phyloP scores from a whole-genome alignment of 108 stramenopile species.

The Skeletonema grethae region DNA sequence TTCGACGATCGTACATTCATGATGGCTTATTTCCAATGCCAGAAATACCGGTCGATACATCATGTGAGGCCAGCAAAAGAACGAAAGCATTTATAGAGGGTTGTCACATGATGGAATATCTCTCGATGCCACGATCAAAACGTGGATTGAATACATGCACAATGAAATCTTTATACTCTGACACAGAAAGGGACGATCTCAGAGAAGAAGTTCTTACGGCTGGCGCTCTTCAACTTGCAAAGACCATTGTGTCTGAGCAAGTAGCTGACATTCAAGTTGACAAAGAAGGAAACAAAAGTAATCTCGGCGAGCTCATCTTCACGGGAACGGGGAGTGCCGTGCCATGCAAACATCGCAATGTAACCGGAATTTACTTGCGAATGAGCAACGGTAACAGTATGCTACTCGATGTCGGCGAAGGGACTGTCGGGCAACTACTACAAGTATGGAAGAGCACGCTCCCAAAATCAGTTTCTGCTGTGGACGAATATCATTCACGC shows the following conservation, averaged over 20 bases:
- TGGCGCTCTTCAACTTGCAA: constrained; percentile 32
- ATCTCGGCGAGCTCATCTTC: constrained; percentile 75
- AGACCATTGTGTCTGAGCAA: constrained; percentile 3
- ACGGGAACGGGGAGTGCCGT: constrained; percentile 97
- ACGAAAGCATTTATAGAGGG: constrained; percentile 36
- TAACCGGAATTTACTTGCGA: constrained; percentile 85
- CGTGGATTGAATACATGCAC: constrained; percentile 37
- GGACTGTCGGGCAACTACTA: constrained; percentile 91
- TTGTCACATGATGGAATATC: constrained; percentile 67
- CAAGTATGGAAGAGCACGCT: constrained; percentile 57
- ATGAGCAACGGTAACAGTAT: constrained; percentile 65
- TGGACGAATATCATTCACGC: constrained; percentile 40
- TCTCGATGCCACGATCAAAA: constrained; percentile 60
- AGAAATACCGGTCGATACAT: background rate
- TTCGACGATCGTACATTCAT: constrained; percentile 50
- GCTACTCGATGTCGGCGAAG: constrained; percentile 95
- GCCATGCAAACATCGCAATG: constrained; percentile 97
- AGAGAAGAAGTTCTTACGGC: constrained; percentile 18
- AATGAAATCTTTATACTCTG: constrained; percentile 27
- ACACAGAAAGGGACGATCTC: constrained; percentile 19
- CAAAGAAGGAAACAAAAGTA: background rate
- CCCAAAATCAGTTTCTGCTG: constrained; percentile 7
- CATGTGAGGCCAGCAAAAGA: background rate
- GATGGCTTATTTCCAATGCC: constrained; percentile 54
- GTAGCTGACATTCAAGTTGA: background rate